phyloP scores from a whole-genome alignment of 2,329 filamentous ascomycete species.

The Metarhizium anisopliae region DNA sequence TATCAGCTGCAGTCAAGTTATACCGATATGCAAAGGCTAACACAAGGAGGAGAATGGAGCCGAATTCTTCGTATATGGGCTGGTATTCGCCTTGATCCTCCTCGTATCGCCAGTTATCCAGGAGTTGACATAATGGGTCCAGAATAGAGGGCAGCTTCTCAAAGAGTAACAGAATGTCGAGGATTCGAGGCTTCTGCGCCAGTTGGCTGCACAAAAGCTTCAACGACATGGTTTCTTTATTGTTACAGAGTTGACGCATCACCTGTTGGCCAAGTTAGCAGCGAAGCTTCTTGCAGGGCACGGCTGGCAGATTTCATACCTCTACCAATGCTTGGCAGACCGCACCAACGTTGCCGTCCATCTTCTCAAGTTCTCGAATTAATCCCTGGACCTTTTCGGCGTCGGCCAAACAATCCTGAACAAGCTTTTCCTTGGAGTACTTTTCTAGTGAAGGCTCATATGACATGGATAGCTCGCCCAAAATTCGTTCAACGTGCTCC shows the following conservation, averaged over 20 bases:
- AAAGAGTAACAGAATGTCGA: constrained; percentile 72
- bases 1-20: constrained; percentile 52
- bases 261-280: constrained; percentile 35
- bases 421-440: constrained; percentile 68
- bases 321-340: constrained; percentile 71
- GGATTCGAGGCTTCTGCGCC: constrained; percentile 59
- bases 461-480: constrained; percentile 79
- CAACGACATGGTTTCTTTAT: constrained; percentile 72
- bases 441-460: constrained; percentile 65
- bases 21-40: constrained; percentile 71
- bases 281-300: not conserved
- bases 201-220: constrained; percentile 65
- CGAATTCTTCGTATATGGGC: constrained; percentile 79
- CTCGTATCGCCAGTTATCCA: constrained; percentile 75
- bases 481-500: constrained; percentile 65
- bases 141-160: constrained; percentile 61
- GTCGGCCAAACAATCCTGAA: constrained; percentile 69
- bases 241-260: constrained; percentile 58
- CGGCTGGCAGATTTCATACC: constrained; percentile 30
- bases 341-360: constrained; percentile 85
- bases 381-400: constrained; percentile 66
- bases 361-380: constrained; percentile 74
- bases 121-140: constrained; percentile 62
- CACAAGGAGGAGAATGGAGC: constrained; percentile 64
- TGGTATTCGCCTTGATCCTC: constrained; percentile 80